Percentiles rank a stretch among this genome's conserved stretches.
Conservation (phyloP, 257 asterid genomes). For the Solanum neorickii region DNA sequence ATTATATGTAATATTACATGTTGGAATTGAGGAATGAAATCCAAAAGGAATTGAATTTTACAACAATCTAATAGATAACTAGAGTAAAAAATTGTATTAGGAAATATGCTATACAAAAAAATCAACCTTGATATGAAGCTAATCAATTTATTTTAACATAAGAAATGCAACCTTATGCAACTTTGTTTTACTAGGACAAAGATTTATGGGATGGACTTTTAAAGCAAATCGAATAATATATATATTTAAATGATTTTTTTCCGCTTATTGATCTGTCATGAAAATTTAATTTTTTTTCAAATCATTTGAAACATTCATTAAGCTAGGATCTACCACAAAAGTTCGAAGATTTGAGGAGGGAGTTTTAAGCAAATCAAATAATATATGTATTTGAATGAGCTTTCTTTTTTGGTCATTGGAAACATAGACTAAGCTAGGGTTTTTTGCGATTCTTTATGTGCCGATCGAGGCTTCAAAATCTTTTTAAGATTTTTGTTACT, state of each 20-base stretch:
- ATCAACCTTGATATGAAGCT: not conserved
- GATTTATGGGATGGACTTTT: conserved; percentile 41
- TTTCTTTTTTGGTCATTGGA: not conserved
- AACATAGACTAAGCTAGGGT: not conserved
- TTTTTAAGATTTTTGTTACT: not conserved
- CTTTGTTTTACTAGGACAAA: conserved; percentile 73
- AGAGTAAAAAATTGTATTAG: conserved; percentile 35
- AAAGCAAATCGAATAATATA: conserved; percentile 6
- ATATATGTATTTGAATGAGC: conserved; percentile 5
- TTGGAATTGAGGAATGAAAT: conserved; percentile 57
- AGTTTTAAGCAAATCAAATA: conserved; percentile 18
- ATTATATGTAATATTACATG: not conserved
- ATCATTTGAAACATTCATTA: not conserved
- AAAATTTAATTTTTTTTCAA: not conserved
- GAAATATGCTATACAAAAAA: not conserved
- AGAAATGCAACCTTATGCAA: conserved; percentile 62
- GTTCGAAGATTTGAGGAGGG: conserved; percentile 49
- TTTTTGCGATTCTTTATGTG: not conserved
- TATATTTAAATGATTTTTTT: conserved; percentile 6
- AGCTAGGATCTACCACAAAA: conserved; percentile 56
- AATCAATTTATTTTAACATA: not conserved
- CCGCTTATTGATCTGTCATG: not conserved
- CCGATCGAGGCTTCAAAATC: not conserved
- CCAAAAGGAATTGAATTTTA: conserved; percentile 52
- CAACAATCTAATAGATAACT: conserved; percentile 49